Conservation (phyloP, 2,329 filamentous ascomycete species). For the Phialocephala sp. region DNA sequence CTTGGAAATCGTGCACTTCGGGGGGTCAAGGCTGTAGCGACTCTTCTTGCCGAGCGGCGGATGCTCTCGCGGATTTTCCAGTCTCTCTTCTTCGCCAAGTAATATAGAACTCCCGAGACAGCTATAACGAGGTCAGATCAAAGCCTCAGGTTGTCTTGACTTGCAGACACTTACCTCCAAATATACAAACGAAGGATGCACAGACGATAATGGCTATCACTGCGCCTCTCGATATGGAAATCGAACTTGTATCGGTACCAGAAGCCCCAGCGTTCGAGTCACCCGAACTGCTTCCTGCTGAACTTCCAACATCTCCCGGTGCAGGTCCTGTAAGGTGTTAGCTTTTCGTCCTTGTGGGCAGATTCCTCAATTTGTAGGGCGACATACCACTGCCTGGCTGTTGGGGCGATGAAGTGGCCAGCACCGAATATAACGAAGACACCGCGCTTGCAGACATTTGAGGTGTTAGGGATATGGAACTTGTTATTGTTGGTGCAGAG, state of each 20-base stretch:
- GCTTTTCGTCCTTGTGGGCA: slow-evolving; percentile 1
- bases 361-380: not conserved
- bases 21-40: slow-evolving; percentile 67
- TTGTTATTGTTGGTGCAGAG: slow-evolving; percentile 30
- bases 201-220: slow-evolving; percentile 77
- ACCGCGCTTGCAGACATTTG: slow-evolving; percentile 43
- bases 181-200: slow-evolving; percentile 68
- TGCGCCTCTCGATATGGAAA: slow-evolving; percentile 70
- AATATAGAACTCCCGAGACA: slow-evolving; percentile 68
- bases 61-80: slow-evolving; percentile 80
- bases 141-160: not conserved
- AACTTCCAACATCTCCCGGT: slow-evolving; percentile 42
- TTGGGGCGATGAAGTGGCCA: slow-evolving; percentile 39
- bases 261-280: slow-evolving; percentile 68
- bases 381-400: slow-evolving; percentile 38
- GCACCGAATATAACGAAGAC: slow-evolving; percentile 38
- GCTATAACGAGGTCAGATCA: slow-evolving; percentile 24
- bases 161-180: slow-evolving; percentile 64
- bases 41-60: slow-evolving; percentile 68
- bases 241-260: slow-evolving; percentile 63
- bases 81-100: slow-evolving; percentile 81
- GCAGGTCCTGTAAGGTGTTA: slow-evolving; percentile 26
- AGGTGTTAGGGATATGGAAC: slow-evolving; percentile 36
- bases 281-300: slow-evolving; percentile 44
- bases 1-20: slow-evolving; percentile 64